Evolutionary conservation across 1,284 basidiomycete species (phyloP).

Genomic region (Anthracocystis walkeri): DNA sequence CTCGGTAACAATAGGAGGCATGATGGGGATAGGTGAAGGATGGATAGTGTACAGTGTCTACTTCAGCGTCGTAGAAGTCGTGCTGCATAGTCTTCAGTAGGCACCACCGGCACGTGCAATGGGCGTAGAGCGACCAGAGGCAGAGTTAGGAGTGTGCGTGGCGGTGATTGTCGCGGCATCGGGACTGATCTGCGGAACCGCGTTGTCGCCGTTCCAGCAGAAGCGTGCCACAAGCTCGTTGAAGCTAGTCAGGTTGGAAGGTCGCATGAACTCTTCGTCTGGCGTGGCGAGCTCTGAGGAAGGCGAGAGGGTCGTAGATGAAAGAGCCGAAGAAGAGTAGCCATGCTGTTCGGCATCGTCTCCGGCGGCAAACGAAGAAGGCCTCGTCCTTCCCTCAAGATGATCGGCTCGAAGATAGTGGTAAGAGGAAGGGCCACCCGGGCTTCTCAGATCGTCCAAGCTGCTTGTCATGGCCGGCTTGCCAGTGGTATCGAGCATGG

Average conservation of each 20-base stretch:
- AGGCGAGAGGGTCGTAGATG: constrained; percentile 43
- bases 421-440: constrained; percentile 25
- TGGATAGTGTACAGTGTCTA: constrained; percentile 29
- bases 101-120: constrained; percentile 45
- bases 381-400: constrained; percentile 26
- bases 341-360: constrained; percentile 42
- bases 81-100: constrained; percentile 15
- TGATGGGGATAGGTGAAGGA: background rate
- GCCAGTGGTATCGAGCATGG: constrained; percentile 24
- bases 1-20: background rate
- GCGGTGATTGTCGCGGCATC: constrained; percentile 17
- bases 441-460: constrained; percentile 31
- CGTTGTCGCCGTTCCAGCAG: constrained; percentile 62
- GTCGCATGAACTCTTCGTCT: constrained; percentile 50
- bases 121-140: constrained; percentile 49
- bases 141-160: constrained; percentile 36
- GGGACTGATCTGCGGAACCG: constrained; percentile 36
- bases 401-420: constrained; percentile 35
- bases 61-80: constrained; percentile 13
- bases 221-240: constrained; percentile 61
- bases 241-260: constrained; percentile 58
- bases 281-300: constrained; percentile 53
- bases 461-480: constrained; percentile 27
- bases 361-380: constrained; percentile 33
- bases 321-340: constrained; percentile 40